Conservation (phyloP, 345 rosid genomes). For the Capsella bursapastoris region DNA sequence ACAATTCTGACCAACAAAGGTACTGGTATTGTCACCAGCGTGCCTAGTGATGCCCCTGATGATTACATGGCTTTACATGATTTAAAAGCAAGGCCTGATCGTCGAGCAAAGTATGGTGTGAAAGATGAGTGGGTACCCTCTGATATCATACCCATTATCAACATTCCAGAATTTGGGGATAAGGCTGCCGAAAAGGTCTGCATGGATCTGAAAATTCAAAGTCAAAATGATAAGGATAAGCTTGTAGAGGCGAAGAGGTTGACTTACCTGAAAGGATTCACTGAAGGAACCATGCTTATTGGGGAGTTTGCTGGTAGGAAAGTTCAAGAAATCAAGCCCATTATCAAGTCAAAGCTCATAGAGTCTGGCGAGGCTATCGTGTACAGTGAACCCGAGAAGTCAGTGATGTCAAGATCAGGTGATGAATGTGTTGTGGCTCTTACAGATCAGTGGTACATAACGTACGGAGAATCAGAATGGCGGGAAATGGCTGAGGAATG, state of each 20-base stretch:
- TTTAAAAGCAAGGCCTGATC: conserved; percentile 77
- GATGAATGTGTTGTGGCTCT: conserved; percentile 99
- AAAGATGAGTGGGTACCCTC: conserved; percentile 95
- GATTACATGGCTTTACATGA: conserved; percentile 87
- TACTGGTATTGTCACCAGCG: conserved; percentile 92
- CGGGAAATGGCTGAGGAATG: conserved; percentile 75
- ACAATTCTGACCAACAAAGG: conserved; percentile 93
- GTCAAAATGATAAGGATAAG: conserved; percentile 93
- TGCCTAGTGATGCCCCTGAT: conserved; percentile 97
- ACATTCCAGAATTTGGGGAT: conserved; percentile 85
- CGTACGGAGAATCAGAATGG: conserved; percentile 89
- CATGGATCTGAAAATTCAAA: conserved; percentile 75
- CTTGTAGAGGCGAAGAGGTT: conserved; percentile 89
- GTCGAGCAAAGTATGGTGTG: conserved; percentile 73
- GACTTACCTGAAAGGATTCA: conserved; percentile 86
- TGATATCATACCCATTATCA: conserved; percentile 74
- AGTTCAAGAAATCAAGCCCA: conserved; percentile 83
- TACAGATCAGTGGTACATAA: conserved; percentile 96
- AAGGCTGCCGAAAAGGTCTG: conserved; percentile 89
- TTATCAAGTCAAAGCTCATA: conserved; percentile 67
- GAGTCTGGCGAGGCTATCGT: conserved; percentile 73
- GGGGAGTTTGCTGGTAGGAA: conserved; percentile 76
- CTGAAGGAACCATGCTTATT: conserved; percentile 79
- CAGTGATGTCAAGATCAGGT: conserved; percentile 92
- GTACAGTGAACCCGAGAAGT: conserved; percentile 98